phyloP scores from a whole-genome alignment of 73 alveolate genomes.

The Blepharisma japonicum region DNA sequence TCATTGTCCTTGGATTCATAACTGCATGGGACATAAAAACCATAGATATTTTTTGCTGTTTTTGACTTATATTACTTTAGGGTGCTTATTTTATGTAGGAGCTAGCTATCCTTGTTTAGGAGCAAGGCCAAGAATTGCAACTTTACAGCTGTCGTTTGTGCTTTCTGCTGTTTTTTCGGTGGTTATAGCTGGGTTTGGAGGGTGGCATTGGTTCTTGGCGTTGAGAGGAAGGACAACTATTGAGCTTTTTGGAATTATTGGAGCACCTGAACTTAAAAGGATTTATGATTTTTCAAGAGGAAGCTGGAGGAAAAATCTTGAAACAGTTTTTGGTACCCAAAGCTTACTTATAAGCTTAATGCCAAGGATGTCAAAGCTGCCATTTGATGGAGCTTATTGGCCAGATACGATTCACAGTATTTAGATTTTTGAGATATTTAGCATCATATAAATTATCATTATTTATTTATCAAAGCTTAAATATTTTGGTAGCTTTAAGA shows the following conservation, averaged over 20 bases:
- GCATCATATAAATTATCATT: too few relatives aligned
- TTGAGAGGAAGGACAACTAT: neutral
- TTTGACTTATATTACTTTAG: neutral
- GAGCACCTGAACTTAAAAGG: neutral
- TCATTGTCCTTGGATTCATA: slow-evolving; percentile 22
- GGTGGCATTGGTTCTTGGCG: slow-evolving; percentile 18
- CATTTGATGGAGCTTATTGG: slow-evolving; percentile 22
- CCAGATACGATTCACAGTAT: slow-evolving; percentile 20
- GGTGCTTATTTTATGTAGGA: neutral
- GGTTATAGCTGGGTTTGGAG: neutral
- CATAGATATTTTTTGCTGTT: slow-evolving; percentile 19
- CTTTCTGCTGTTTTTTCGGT: neutral
- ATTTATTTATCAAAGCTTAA: too few relatives aligned
- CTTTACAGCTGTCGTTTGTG: neutral
- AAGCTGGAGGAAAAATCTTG: slow-evolving; percentile 11
- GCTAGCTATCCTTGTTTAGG: neutral
- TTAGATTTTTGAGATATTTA: neutral
- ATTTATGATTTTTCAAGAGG: slow-evolving; percentile 4
- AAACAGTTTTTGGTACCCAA: slow-evolving; percentile 7
- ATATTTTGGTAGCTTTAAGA: too few relatives aligned
- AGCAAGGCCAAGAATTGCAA: neutral
- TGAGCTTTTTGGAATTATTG: neutral
- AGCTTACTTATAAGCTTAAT: neutral
- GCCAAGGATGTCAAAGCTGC: slow-evolving; percentile 3
- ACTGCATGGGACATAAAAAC: slow-evolving; percentile 8